These are phyloP conservation scores for Quercus parvula DNA, from an alignment of 306 rosid genomes.

Conservation along the genomic window DNA sequence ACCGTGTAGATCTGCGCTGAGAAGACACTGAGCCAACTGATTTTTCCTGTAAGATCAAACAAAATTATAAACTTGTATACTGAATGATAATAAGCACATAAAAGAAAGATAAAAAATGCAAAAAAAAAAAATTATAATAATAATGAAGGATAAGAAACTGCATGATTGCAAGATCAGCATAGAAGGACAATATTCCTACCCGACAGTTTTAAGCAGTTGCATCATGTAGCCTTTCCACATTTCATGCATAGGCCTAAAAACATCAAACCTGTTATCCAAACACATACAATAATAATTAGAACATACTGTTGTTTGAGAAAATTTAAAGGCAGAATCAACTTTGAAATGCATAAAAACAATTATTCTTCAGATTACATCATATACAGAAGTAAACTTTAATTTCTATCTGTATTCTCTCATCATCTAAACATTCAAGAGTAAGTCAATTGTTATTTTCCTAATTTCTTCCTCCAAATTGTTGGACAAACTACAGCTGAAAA, in stretches of 20 bases:
- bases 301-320: neutral
- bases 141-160: neutral
- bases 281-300: slow-evolving; percentile 9
- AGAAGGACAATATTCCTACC: slow-evolving; percentile 37
- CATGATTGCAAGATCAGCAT: slow-evolving; percentile 15
- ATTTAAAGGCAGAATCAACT: neutral
- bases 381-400: neutral
- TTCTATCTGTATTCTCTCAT: neutral
- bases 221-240: slow-evolving; percentile 72
- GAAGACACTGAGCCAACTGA: slow-evolving; percentile 73
- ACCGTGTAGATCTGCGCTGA: slow-evolving; percentile 82
- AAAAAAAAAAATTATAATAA: neutral
- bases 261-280: slow-evolving; percentile 49
- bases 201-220: slow-evolving; percentile 49
- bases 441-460: neutral
- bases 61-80: slow-evolving; percentile 6
- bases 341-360: neutral
- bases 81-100: neutral
- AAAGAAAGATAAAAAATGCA: neutral
- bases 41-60: slow-evolving; percentile 55
- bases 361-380: neutral
- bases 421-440: neutral
- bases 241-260: slow-evolving; percentile 79
- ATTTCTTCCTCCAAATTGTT: neutral
- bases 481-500: neutral